Base-by-base conservation (phyloP, 371 early-diverging fungal genomes). In the Funneliformis caledonium region DNA sequence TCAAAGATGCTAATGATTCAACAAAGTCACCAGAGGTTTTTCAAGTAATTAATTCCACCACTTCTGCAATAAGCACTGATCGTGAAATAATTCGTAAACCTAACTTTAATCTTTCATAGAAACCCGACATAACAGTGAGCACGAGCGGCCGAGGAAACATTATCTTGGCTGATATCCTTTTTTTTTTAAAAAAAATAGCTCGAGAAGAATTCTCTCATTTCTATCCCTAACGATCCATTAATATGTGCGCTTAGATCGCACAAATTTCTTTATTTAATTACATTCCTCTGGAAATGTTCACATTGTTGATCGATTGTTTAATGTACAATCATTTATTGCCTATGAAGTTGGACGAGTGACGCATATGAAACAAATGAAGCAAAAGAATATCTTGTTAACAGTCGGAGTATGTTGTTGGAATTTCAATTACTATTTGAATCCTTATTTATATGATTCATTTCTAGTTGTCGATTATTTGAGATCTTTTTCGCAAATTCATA, bases 361-460 rank as follows among this genome's bases (percentile, higher is more conserved):
- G 0, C 95, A 96, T 82, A 84, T 97, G 85, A 91, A 93, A 80
- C 92, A 92, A 78, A 83, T 96, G 65, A 92, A 91, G 80, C 92
- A 93, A 83, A 88, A 89, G 80, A 93, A 92, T 77, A 85, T 92
- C 16, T 85, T 95, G 22, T 84, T 94, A 8, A 92, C 94, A 1
- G 87, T 94, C 78, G 94, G 94, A 11, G 94, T 93, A 88, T 81
- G 91, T 83, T 10, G 45, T 43, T 9, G 61, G n/a, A 52, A 80
- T 52, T 77, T 19, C 60, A 22, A 74, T 73, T 48, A 26, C 7
- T 47, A 37, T 37, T 37, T 37, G 37, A 37, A 37, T 37, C 26
- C 26, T 26, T 26, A 26, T 26, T 26, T 26, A 26, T 2, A 37
- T 37, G 37, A 3, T 37, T 3, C 1, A 2, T 37, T 37, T 37